phyloP scores from a whole-genome alignment of 1,139 yeast genomes.

The Pichia terricola region DNA sequence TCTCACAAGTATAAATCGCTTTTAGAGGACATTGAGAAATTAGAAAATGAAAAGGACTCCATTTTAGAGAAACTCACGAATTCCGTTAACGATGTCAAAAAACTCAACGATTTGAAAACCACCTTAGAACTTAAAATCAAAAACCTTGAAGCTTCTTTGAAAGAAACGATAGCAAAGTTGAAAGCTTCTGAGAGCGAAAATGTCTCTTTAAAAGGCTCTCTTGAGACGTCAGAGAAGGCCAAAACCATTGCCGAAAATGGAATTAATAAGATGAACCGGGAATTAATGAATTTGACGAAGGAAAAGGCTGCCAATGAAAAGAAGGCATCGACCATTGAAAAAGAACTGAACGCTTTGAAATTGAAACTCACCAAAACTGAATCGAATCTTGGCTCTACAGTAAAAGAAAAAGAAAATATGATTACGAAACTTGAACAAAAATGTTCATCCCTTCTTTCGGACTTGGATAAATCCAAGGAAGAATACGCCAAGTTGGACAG shows the following conservation, averaged over 20 bases:
- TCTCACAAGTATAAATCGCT: conserved; percentile 14
- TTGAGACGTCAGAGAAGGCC: conserved; percentile 33
- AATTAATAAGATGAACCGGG: conserved; percentile 83
- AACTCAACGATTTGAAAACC: conserved; percentile 10
- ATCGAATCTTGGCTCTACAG: conserved; percentile 13
- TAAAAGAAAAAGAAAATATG: conserved; percentile 21
- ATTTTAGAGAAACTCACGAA: conserved; percentile 8
- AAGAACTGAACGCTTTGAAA: conserved; percentile 26
- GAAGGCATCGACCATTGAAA: conserved; percentile 32
- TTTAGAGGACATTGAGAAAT: conserved; percentile 11
- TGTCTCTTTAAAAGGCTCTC: conserved; percentile 29
- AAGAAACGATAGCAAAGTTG: conserved; percentile 26
- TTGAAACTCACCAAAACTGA: conserved; percentile 25
- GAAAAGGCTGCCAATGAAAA: conserved; percentile 47
- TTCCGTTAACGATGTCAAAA: conserved; percentile 15
- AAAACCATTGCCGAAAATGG: conserved; percentile 77
- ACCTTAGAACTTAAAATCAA: conserved; percentile 18
- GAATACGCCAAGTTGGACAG: conserved; percentile 25
- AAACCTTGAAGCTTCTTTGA: conserved; percentile 17
- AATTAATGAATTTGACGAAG: conserved; percentile 56
- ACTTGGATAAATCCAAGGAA: conserved; percentile 16
- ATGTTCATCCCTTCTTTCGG: conserved; percentile 11
- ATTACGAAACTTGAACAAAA: conserved; percentile 14
- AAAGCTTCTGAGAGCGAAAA: conserved; percentile 28
- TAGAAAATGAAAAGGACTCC: conserved; percentile 12